These are phyloP conservation scores for Coprinopsis cinerea DNA, from an alignment of 768 basidiomycete species.

Conservation along the genomic window DNA sequence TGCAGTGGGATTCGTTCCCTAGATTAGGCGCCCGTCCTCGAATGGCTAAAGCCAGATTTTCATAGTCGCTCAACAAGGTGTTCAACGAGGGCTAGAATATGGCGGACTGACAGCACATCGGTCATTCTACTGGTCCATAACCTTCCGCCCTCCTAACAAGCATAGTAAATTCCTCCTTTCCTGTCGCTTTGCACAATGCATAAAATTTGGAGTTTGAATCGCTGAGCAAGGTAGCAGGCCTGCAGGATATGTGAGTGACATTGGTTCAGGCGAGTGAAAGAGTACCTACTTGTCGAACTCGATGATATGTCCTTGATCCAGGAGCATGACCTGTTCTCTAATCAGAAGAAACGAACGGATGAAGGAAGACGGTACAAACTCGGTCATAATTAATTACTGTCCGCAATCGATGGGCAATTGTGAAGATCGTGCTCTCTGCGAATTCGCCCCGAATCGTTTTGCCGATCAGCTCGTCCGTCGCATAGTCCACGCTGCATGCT, in stretches of 20 bases:
- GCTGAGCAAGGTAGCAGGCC: slow-evolving; percentile 50
- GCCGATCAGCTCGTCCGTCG: slow-evolving; percentile 82
- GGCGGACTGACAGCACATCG: no score
- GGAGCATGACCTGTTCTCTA: slow-evolving; percentile 77
- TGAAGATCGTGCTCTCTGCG: slow-evolving; percentile 76
- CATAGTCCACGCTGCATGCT: slow-evolving; percentile 76
- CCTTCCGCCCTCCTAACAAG: slow-evolving; percentile 63
- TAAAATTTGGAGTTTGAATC: slow-evolving; percentile 59
- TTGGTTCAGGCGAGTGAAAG: no score
- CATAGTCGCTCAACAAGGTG: no score
- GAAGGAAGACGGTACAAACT: no score
- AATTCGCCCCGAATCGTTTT: slow-evolving; percentile 80
- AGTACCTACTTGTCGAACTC: slow-evolving; percentile 59
- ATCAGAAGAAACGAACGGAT: background rate
- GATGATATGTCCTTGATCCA: slow-evolving; percentile 72
- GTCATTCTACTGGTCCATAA: no score
- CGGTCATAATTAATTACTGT: slow-evolving; percentile 82
- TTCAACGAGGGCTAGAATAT: no score
- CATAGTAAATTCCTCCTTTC: slow-evolving; percentile 61
- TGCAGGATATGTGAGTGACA: no score
- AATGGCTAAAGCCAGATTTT: no score
- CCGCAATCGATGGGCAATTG: slow-evolving; percentile 76
- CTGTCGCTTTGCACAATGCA: slow-evolving; percentile 66
- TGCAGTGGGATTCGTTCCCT: no score
- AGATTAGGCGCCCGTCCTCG: no score